Evolutionary conservation across 169 alveolate species (phyloP), one percentile per base, ranked within the genome.

Genomic region (Eimeria maxima): DNA sequence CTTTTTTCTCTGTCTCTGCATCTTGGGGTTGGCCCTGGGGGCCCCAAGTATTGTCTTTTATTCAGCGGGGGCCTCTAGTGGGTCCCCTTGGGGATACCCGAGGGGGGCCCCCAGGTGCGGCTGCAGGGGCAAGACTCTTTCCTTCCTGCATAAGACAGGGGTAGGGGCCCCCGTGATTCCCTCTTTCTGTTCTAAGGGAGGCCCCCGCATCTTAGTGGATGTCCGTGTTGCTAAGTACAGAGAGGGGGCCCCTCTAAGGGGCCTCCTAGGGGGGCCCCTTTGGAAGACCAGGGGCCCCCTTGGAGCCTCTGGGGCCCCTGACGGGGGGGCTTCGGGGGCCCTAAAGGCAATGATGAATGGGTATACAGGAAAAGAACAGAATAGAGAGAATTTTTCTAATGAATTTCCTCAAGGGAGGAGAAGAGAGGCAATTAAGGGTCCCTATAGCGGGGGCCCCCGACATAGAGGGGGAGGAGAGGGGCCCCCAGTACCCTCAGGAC

Each of bases 401-500:
- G 38, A 63, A 22, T 22, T 8, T 8, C 3, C 6, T 4, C 29
- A 63, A 63, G 73, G 24, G 24, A 24, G 24, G 38, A 18, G 38
- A 2, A 24, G 73, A 18, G 53, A 42, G 0, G 11, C 80, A 20
- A 27, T 69, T 0, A 8, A 69, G 80, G 80, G 80, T 11, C 80
- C 42, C 45, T 13, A 13, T n/a, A 69, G 20, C 45, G 29, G 45
- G 44, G 80, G 80, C 80, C 80, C 80, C 80, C 29, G 45, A 24
- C 24, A 16, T 57, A 16, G 69, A 24, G 69, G 27, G 8, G 69
- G 69, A 5, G 69, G 24, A 3, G 69, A 16, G 24, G 69, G 69
- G 69, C 45, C 45, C 80, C 83, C n/a, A 10, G 55, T 50, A 53
- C 16, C 55, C 83, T 67, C 78, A 67, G 78, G 44, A 67, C 44